Percentiles rank a stretch among this genome's conserved stretches.
phyloP scores from a whole-genome alignment of 345 rosid genomes.

The Toxicodendron radicans region DNA sequence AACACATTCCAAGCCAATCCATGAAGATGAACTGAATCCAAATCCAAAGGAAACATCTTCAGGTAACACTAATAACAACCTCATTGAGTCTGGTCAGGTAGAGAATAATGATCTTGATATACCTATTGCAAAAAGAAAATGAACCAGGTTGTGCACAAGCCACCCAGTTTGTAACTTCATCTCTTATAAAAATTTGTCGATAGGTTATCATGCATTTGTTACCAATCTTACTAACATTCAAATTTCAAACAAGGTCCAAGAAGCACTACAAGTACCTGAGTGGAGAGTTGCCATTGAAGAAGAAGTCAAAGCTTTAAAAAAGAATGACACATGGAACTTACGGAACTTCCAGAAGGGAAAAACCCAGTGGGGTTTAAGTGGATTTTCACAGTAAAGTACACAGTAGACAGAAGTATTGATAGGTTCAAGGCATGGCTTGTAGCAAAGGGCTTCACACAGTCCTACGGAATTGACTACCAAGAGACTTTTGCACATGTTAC shows the following conservation, averaged over 20 bases:
- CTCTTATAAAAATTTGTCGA: background rate
- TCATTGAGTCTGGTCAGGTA: too few relatives aligned
- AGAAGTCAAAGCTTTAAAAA: background rate
- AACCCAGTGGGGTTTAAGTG: background rate
- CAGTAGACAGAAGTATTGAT: background rate
- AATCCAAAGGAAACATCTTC: too few relatives aligned
- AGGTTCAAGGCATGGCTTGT: background rate
- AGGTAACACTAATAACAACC: background rate
- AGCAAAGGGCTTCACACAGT: background rate
- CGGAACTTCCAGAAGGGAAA: background rate
- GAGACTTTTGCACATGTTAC: background rate
- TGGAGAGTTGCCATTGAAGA: background rate
- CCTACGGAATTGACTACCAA: background rate
- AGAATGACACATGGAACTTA: background rate
- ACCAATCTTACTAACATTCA: background rate
- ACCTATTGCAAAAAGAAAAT: background rate
- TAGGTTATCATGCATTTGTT: background rate
- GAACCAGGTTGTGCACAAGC: background rate
- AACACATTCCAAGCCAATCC: too few relatives aligned
- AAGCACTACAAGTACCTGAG: background rate
- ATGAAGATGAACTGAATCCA: background rate
- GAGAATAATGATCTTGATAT: background rate
- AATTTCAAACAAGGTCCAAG: background rate
- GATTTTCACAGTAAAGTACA: background rate
- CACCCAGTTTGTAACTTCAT: background rate